phyloP scores from a whole-genome alignment of 192 early-diverging fungal species.

The Rhizophagus clarus region DNA sequence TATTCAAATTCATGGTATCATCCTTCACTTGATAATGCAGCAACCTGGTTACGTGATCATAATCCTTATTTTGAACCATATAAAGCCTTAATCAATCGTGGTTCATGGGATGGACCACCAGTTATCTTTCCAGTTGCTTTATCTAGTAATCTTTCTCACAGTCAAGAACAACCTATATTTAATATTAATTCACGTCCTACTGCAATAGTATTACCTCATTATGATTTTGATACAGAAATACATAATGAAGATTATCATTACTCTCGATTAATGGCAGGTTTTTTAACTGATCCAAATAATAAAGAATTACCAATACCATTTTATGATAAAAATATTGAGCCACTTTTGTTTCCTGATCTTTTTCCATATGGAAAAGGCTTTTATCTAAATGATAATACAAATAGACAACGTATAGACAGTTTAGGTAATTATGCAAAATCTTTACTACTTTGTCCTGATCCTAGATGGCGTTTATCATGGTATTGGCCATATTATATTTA shows the following conservation, averaged over 20 bases:
- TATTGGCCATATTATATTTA: too few relatives aligned
- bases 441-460: background rate
- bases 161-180: background rate
- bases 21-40: background rate
- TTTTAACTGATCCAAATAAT: background rate
- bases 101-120: background rate
- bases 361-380: background rate
- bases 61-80: background rate
- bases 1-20: background rate
- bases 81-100: background rate
- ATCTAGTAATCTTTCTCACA: background rate
- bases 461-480: too few relatives aligned
- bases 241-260: slow-evolving; percentile 12
- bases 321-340: background rate
- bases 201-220: background rate
- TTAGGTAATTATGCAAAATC: slow-evolving; percentile 12
- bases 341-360: background rate
- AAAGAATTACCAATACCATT: background rate
- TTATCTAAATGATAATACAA: background rate
- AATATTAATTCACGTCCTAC: background rate
- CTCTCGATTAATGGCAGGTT: background rate
- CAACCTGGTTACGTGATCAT: background rate
- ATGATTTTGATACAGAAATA: slow-evolving; percentile 11
- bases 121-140: background rate
- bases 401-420: background rate